A percentile compares a stretch with the other conserved stretches of the same genome.
phyloP scores from a whole-genome alignment of 345 rosid species.

The Schrenkiella parvula region DNA sequence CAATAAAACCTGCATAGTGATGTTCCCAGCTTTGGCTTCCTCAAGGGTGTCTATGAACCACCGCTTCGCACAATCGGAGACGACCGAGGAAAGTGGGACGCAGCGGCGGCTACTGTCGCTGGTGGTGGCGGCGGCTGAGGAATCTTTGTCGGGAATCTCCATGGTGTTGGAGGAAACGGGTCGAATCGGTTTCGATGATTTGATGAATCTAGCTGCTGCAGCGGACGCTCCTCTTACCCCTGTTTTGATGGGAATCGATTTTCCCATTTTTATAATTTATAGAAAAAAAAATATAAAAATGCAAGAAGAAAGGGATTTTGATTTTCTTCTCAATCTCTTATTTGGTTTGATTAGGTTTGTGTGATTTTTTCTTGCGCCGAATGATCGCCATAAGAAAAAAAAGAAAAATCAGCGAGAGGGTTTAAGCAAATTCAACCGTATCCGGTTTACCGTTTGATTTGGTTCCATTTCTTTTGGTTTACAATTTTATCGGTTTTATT shows the following conservation, averaged over 20 bases:
- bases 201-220: conserved; percentile 29
- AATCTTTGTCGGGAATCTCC: conserved; percentile 39
- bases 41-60: conserved; percentile 93
- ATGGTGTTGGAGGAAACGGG: conserved; percentile 43
- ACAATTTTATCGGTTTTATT: not conserved
- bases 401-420: not conserved
- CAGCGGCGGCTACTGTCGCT: conserved; percentile 22
- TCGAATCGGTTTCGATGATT: conserved; percentile 33
- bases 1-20: conserved; percentile 81
- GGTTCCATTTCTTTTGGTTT: not conserved
- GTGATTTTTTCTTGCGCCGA: not conserved
- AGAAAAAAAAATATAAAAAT: not conserved
- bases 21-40: conserved; percentile 89
- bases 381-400: not conserved
- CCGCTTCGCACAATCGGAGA: conserved; percentile 79
- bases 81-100: conserved; percentile 77
- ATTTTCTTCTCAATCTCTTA: not conserved
- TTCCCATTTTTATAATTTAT: conserved; percentile 41
- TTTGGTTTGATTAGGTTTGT: not conserved
- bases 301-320: not conserved
- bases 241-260: conserved; percentile 41
- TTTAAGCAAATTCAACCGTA: not conserved
- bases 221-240: conserved; percentile 35
- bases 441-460: not conserved
- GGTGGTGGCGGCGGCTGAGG: conserved; percentile 20